Evolutionary conservation across 257 asterid species (phyloP).

Genomic region (Nicotiana benthamiana): DNA sequence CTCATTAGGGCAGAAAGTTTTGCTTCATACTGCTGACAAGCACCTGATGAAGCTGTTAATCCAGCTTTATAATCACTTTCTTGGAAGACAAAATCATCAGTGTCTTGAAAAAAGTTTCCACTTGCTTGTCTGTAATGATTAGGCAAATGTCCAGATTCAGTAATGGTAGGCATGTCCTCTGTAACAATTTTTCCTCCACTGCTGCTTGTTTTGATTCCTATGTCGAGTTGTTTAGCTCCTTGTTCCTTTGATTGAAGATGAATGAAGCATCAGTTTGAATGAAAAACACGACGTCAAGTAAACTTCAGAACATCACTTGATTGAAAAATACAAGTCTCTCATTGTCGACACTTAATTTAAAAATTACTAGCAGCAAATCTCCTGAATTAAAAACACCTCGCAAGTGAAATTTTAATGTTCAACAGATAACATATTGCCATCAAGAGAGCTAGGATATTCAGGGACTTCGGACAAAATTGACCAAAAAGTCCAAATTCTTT

Average conservation of each 20-base stretch:
- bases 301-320: neutral
- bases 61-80: slow-evolving; percentile 55
- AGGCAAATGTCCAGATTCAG: slow-evolving; percentile 40
- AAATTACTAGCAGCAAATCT: neutral
- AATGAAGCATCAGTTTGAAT: slow-evolving; percentile 6
- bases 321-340: neutral
- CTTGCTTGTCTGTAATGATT: slow-evolving; percentile 43
- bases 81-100: slow-evolving; percentile 39
- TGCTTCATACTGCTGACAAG: slow-evolving; percentile 54
- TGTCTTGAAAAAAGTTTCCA: slow-evolving; percentile 40
- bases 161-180: slow-evolving; percentile 34
- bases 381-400: neutral
- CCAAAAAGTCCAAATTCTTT: neutral
- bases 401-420: neutral
- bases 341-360: neutral
- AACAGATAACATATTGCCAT: neutral
- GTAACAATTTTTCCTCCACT: slow-evolving; percentile 29
- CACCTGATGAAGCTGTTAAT: slow-evolving; percentile 35
- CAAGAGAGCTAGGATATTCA: neutral
- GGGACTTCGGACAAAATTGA: neutral
- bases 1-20: slow-evolving; percentile 55
- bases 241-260: slow-evolving; percentile 50
- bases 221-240: slow-evolving; percentile 35
- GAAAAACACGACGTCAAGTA: neutral
- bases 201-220: slow-evolving; percentile 26